phyloP scores from a whole-genome alignment of 345 rosid species.

The Eucalyptus microcorys region DNA sequence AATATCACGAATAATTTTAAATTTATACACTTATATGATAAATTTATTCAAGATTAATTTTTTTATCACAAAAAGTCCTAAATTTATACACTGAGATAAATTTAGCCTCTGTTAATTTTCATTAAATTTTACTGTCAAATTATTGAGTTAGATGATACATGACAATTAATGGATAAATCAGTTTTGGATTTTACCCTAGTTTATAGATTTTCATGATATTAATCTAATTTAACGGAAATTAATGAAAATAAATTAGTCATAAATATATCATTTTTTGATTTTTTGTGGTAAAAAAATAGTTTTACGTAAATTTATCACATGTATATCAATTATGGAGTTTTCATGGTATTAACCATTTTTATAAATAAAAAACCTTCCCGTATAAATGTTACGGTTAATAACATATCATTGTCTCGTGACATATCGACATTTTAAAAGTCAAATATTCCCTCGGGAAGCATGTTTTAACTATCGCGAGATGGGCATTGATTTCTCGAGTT shows the following conservation, averaged over 20 bases:
- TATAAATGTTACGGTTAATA: neutral
- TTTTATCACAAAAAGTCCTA: too few species aligned
- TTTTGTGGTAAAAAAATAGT: too few species aligned
- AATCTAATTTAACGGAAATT: too few species aligned
- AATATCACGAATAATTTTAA: too few species aligned
- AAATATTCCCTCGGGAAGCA: neutral
- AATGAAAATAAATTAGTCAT: accelerated
- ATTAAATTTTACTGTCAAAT: too few species aligned
- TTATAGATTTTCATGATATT: too few species aligned
- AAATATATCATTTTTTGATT: accelerated
- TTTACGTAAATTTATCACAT: accelerated
- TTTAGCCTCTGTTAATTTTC: accelerated
- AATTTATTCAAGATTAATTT: too few species aligned
- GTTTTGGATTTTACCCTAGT: accelerated
- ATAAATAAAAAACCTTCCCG: neutral
- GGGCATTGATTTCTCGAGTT: neutral
- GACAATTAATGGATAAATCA: accelerated
- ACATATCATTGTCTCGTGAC: neutral
- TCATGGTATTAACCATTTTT: too few species aligned
- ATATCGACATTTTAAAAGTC: neutral
- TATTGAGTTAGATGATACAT: accelerated
- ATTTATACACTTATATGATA: too few species aligned
- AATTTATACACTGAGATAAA: accelerated
- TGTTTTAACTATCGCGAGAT: neutral
- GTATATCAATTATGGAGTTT: accelerated